These are phyloP conservation scores for Neofusicoccum kwambonambiense DNA, from an alignment of 2,329 filamentous ascomycete genomes.

Conservation along the genomic window DNA sequence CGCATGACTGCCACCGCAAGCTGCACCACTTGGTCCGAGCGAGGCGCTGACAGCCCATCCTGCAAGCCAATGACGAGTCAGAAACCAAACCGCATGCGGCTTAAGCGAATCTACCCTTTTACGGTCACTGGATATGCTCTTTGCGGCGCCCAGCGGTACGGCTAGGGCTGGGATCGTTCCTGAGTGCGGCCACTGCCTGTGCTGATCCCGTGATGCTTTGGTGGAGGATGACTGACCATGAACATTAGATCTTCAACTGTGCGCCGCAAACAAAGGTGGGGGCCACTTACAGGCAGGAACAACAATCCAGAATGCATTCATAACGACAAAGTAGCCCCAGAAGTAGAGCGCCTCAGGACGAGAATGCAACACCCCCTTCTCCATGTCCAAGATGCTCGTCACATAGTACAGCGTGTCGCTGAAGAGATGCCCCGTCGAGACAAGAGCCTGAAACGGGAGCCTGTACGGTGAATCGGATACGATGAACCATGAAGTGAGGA, in stretches of 20 bases:
- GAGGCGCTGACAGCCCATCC: no score
- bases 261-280: no score
- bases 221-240: background rate
- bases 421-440: slow-evolving; percentile 42
- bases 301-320: slow-evolving; percentile 61
- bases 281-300: slow-evolving; percentile 42
- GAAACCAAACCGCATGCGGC: background rate
- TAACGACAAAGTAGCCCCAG: slow-evolving; percentile 62
- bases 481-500: slow-evolving; percentile 50
- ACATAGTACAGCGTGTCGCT: slow-evolving; percentile 63
- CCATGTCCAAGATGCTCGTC: slow-evolving; percentile 53
- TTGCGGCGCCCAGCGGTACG: background rate
- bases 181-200: background rate
- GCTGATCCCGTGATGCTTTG: background rate
- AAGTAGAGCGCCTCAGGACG: slow-evolving; percentile 62
- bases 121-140: background rate
- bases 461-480: slow-evolving; percentile 45
- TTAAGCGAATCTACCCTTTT: background rate
- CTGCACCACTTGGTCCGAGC: no score
- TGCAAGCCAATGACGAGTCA: no score
- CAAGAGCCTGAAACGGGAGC: slow-evolving; percentile 50
- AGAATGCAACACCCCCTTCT: slow-evolving; percentile 51
- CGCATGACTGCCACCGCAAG: no score
- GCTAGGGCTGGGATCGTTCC: background rate
- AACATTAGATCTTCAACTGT: background rate